Base-by-base conservation (phyloP, 345 rosid species). In the Populus euphratica region DNA sequence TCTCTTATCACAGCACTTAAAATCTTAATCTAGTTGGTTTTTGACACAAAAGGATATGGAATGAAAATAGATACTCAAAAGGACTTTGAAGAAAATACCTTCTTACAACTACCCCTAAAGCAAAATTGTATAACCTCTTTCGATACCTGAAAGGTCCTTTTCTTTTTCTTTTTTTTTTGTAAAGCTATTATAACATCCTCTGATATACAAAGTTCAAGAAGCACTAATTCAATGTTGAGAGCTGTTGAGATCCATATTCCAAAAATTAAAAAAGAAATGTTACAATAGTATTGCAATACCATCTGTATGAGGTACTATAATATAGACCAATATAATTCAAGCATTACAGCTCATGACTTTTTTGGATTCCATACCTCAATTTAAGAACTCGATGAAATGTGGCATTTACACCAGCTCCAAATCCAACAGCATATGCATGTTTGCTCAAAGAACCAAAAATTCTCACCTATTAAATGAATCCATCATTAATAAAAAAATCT, bases 341-440 rank as follows among this genome's bases (percentile, higher is more conserved):
- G 29, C 47, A 52, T 52, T 27, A 65, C 52, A 70, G 75, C 64
- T 63, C 54, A 54, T 62, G 59, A 16, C 76, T 72, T 73, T 72
- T 54, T 36, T 64, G 39, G 61, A 76, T 41, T 25, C 73, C 74
- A 78, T 86, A 94, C 98, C 93, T 74, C 18, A 77, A 75, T 73
- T 82, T 79, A 73, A 91, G 93, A 81, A 94, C 74, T 67, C 95
- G 87, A 76, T 89, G 85, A 83, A 94, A 94, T 18, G 94, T 89
- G 65, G 95, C 97, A 78, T 83, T 85, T 27, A 71, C 86, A 74
- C 93, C 91, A 65, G 90, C 86, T 47, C 93, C 91, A 73, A 94
- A 89, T 79, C 95, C 98, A 80, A 83, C 84, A 78, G 91, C 93
- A 82, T 81, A 88, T 47, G 83, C 81, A 69, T 81, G 81, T 82